These are phyloP conservation scores for Botrytis fabae DNA, from an alignment of 2,329 filamentous ascomycete genomes.

Conservation along the genomic window DNA sequence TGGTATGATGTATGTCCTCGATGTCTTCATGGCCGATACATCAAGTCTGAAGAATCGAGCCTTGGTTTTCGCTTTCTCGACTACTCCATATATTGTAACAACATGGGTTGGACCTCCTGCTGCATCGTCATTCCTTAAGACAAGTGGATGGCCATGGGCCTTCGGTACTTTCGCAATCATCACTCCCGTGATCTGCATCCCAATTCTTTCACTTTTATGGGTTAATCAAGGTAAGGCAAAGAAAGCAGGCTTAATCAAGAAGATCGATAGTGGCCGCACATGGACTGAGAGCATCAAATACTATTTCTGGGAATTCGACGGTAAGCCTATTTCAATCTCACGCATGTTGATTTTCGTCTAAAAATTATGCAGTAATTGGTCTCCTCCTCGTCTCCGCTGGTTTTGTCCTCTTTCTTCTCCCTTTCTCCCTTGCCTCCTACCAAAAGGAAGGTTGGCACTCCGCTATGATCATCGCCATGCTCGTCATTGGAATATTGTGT, in stretches of 20 bases:
- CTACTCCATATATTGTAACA: constrained; percentile 65
- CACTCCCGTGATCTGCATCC: constrained; percentile 60
- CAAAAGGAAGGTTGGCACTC: constrained; percentile 33
- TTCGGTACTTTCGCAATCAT: constrained; percentile 68
- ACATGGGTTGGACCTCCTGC: constrained; percentile 63
- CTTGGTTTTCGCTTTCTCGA: constrained; percentile 53
- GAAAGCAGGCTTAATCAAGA: constrained; percentile 50
- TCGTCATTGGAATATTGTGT: constrained; percentile 57
- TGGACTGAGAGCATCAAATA: constrained; percentile 49
- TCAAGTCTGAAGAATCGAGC: constrained; percentile 64
- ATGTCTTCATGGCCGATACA: constrained; percentile 68
- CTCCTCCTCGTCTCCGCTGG: constrained; percentile 61
- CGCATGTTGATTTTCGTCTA: neutral
- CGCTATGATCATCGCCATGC: constrained; percentile 50
- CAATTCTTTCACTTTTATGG: constrained; percentile 55
- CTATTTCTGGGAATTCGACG: constrained; percentile 63
- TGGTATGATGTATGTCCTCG: constrained; percentile 57
- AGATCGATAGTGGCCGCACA: constrained; percentile 47
- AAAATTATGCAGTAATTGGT: constrained; percentile 48
- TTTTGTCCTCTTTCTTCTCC: constrained; percentile 66
- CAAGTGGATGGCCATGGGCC: constrained; percentile 65
- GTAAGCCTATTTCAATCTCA: constrained; percentile 26
- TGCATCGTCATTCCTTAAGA: constrained; percentile 53
- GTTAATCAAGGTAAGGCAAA: constrained; percentile 60
- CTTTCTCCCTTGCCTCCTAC: constrained; percentile 57